phyloP scores from a whole-genome alignment of 176 grass and related monocot species.

The Ananas comosus region DNA sequence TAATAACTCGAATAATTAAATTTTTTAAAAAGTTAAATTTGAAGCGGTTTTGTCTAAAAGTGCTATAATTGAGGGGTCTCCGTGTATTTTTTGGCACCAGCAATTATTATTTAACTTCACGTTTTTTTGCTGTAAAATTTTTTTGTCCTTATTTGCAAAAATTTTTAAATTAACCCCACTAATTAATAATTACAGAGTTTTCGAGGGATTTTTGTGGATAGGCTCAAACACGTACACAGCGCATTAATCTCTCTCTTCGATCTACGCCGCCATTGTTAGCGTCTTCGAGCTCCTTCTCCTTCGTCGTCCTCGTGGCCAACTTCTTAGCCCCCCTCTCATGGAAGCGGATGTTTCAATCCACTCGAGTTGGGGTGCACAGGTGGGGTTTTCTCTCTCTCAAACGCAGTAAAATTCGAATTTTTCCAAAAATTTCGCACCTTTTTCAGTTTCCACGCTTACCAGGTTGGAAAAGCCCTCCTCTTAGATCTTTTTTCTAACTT shows the following conservation, averaged over 20 bases:
- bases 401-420: constrained; percentile 6
- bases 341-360: constrained; percentile 51
- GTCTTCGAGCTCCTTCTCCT: background rate
- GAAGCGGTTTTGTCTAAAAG: too few species aligned
- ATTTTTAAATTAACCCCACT: too few species aligned
- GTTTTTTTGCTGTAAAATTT: too few species aligned
- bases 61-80: too few species aligned
- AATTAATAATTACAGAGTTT: too few species aligned
- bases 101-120: too few species aligned
- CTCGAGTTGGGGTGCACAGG: constrained; percentile 2
- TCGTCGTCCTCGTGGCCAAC: background rate
- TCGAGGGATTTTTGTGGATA: too few species aligned
- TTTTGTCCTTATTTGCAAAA: too few species aligned
- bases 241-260: background rate
- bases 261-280: background rate
- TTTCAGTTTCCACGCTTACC: background rate
- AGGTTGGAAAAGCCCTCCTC: background rate
- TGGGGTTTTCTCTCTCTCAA: background rate
- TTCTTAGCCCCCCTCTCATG: constrained; percentile 23
- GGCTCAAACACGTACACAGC: too few species aligned
- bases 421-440: constrained; percentile 1
- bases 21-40: too few species aligned
- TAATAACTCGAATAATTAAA: too few species aligned
- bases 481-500: background rate
- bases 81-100: too few species aligned